phyloP scores from a whole-genome alignment of 805 yeast species.

The Metschnikowia gelsemii region DNA sequence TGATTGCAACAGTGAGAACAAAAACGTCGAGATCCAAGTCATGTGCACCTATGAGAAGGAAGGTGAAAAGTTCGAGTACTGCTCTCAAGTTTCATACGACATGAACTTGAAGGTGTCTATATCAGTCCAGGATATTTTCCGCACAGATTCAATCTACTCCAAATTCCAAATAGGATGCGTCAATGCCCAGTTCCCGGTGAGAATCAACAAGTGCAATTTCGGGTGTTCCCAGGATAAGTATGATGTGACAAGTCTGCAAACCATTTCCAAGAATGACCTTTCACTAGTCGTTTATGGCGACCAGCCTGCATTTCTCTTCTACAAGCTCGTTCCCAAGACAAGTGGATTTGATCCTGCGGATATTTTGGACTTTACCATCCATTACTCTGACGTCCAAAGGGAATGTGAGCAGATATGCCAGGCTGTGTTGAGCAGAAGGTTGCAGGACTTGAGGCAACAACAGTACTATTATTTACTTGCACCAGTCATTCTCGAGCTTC shows the following conservation, averaged over 20 bases:
- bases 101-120: conserved; percentile 63
- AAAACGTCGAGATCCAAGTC: conserved; percentile 24
- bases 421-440: background rate
- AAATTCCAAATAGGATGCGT: conserved; percentile 70
- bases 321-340: conserved; percentile 40
- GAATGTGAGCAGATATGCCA: conserved; percentile 39
- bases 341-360: conserved; percentile 29
- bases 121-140: conserved; percentile 77
- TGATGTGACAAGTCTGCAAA: conserved; percentile 20
- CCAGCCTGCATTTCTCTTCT: conserved; percentile 67
- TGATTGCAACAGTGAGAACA: conserved; percentile 29
- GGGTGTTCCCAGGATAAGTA: conserved; percentile 29
- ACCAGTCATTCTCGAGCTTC: conserved; percentile 19
- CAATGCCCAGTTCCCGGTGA: conserved; percentile 49
- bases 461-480: conserved; percentile 24
- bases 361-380: conserved; percentile 41
- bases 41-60: conserved; percentile 23
- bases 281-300: conserved; percentile 58
- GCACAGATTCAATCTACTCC: conserved; percentile 53
- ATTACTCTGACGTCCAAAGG: conserved; percentile 45
- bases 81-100: conserved; percentile 42
- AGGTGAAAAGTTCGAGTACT: conserved; percentile 22
- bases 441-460: conserved; percentile 11
- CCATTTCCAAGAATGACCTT: conserved; percentile 20
- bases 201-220: conserved; percentile 48